Base-by-base conservation (phyloP, 345 rosid species). In the Sisymbrium altissimum region DNA sequence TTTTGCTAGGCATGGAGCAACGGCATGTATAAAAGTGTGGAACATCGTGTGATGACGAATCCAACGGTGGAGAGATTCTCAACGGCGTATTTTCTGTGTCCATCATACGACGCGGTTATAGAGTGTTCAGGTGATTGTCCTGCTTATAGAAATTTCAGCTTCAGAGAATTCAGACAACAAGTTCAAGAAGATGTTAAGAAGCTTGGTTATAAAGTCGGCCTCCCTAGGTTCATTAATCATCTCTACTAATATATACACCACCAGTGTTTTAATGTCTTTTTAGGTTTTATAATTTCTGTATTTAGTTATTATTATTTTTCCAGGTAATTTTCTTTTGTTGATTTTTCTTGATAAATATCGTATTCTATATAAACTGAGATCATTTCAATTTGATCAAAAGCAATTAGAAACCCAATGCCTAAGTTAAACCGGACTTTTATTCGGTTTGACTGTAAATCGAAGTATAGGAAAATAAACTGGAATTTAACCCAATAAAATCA, bases 81-180 rank as follows among this genome's bases (percentile, higher is more conserved):
- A 0, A 86, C 91, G 2, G 99, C 99, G 19, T 95, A 90, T 82
- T 95, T 92, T 85, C 59, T 95, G 9, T 95, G 99, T 58, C 98
- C 97, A 35, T 87, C 92, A 2, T 78, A 79, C 71, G 97, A 95
- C 21, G 83, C 93, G 0, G 84, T 83, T 74, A 85, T 95, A 46
- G 85, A 91, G 53, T 82, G 83, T 64, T 64, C 73, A 5, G 39
- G 74, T 66, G 81, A 80, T 73, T 80, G 82, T 29, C 79, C 89
- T 9, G 29, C 83, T 35, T 95, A 95, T 13, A 82, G 71, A 67
- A 83, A 82, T 50, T 95, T 92, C 65, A 92, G 85, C 82, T 95
- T 95, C 49, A 54, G 86, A 76, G 87, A 92, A 45, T 95, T 81
- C 57, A 83, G 90, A 72, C 83, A 79, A 54, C 87, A 92, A 77